Evolutionary conservation across 2,329 filamentous ascomycete species (phyloP), one percentile per base, ranked within the genome.

Genomic region (Dissoconium aciculare): DNA sequence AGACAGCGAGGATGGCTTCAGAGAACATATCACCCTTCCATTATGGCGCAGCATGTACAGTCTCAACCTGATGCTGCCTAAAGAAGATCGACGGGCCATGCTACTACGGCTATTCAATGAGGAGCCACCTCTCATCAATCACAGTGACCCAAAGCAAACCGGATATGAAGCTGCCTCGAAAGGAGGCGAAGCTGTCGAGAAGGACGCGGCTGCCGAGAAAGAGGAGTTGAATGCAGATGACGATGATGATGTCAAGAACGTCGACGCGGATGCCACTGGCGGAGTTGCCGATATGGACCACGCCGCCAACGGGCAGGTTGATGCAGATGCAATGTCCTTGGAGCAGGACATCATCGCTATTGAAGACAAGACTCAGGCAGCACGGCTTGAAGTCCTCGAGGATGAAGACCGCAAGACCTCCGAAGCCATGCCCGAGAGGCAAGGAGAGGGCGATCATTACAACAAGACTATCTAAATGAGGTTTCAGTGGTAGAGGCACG

Each of bases 31-130:
- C 71, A 80, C 87, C 2, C 67, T 98, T 11, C 89, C 89, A 3
- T 63, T 98, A 15, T 98, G 89, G 89, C 78, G 91, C 58, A 91
- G 84, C 52, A 70, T 92, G 38, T 76, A 85, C 45, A 87, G 79
- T 12, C 66, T 95, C 36, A 98, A 98, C 55, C 70, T 98, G 32
- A 98, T 98, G 89, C 66, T 98, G 50, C 87, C 89, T 29, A 98
- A 98, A 63, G 89, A 98, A 55, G 89, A 98, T 43, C 73, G 89
- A 11, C 77, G 57, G 14, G 89, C 89, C 1, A 91, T 95, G 82
- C 62, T 95, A 44, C 64, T 95, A 40, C 69, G 89, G 13, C 66
- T 98, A 37, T 98, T 78, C 61, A 91, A 94, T 52, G 87, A 95
- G 45, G 78, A 78, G 15, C 78, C 80, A 0, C 82, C 82, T 3